A percentile compares a stretch with the other conserved stretches of the same genome.
These are phyloP conservation scores for Podospora anserina DNA, from an alignment of 495 filamentous ascomycete species.

Conservation along the genomic window DNA sequence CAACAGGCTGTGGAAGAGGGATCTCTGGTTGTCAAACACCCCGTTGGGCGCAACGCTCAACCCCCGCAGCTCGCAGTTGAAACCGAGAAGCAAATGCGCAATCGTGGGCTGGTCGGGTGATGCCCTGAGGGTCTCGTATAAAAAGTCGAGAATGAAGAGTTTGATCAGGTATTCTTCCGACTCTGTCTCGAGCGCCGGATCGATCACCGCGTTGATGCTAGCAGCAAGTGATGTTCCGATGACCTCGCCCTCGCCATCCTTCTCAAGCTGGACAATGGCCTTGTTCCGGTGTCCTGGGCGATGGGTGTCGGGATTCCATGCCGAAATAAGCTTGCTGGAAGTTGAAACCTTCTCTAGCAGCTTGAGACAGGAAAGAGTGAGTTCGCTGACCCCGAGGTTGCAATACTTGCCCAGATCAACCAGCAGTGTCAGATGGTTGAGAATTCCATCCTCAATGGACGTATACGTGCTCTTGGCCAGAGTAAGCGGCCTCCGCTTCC, in stretches of 20 bases:
- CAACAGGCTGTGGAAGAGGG: slow-evolving; percentile 80
- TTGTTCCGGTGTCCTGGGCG: slow-evolving; percentile 64
- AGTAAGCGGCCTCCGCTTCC: slow-evolving; percentile 32
- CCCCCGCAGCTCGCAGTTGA: slow-evolving; percentile 64
- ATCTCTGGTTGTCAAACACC: slow-evolving; percentile 61
- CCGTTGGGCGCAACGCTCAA: slow-evolving; percentile 62
- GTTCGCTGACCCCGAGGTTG: slow-evolving; percentile 69
- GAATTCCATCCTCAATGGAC: slow-evolving; percentile 87
- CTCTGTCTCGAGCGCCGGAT: slow-evolving; percentile 60
- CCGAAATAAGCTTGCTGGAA: slow-evolving; percentile 67
- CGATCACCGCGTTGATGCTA: slow-evolving; percentile 60
- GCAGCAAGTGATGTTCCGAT: slow-evolving; percentile 64
- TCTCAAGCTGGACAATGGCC: slow-evolving; percentile 73
- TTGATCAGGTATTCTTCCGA: slow-evolving; percentile 72
- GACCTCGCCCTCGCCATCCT: slow-evolving; percentile 63
- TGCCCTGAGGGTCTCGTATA: slow-evolving; percentile 71
- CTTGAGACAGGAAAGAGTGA: slow-evolving; percentile 72
- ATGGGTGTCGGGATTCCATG: slow-evolving; percentile 48
- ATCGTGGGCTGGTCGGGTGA: slow-evolving; percentile 71
- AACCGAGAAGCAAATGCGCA: slow-evolving; percentile 87
- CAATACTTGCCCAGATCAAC: slow-evolving; percentile 79
- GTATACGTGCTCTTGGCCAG: slow-evolving; percentile 70
- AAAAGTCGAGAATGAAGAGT: slow-evolving; percentile 71
- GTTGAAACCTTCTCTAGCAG: slow-evolving; percentile 81
- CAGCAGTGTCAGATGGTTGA: slow-evolving; percentile 72